Evolutionary conservation across 129 eudicot species (phyloP), one percentile per base, ranked within the genome.

Genomic region (Mikania micrantha): DNA sequence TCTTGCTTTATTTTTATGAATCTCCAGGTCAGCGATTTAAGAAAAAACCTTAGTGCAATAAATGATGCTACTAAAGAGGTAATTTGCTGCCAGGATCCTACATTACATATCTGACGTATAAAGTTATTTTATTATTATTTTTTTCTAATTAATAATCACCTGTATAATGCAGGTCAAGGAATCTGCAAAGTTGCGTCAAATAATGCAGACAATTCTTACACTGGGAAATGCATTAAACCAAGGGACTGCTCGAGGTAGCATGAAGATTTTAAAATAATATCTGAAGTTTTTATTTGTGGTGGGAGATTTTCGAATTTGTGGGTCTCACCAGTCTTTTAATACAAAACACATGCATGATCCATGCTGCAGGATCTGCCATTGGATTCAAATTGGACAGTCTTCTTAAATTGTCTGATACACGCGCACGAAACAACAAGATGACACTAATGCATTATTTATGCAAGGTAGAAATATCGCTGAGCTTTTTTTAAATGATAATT

Each of bases 331-430:
- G 27, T 66, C 13, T 9, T 15, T 9, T 56, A 40, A 64, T 56
- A 42, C 25, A 10, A 64, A 32, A 32, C 9, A 25, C 49, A 41
- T 48, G 45, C 63, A 42, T 80, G 59, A 45, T 75, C 40, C 66
- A 25, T 72, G 35, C 66, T 77, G 56, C 85, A 93, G 98, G 98
- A 73, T 86, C 96, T 66, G 98, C 98, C 54, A 73, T 88, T 27
- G 98, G 98, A 61, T 93, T 93, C 69, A 93, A 93, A 74, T 58
- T 93, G 87, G 98, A 93, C 79, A 93, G 96, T 74, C 96, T 93
- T 65, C 92, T 88, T 32, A 88, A 93, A 63, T 71, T 93, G 59
- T 93, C 96, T 62, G 96, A 93, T 77, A 93, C 96, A 32, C 96
- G 96, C 72, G 98, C 96, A 60, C 88, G 83, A 71, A 93, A 93